These are phyloP conservation scores for Grigorovia transvaalensis DNA, from an alignment of 805 yeast genomes.

Conservation along the genomic window DNA sequence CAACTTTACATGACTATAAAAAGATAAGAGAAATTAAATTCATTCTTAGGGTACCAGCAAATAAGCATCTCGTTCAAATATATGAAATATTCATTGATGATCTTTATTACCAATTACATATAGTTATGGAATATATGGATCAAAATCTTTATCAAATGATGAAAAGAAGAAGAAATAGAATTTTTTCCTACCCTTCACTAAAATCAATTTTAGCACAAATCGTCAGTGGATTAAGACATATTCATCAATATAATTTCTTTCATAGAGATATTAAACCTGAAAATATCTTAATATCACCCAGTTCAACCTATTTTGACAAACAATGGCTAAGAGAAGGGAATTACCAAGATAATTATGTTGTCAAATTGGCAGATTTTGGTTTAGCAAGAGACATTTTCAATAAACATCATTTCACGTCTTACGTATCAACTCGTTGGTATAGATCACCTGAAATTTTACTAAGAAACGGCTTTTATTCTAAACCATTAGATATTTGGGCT, in stretches of 20 bases:
- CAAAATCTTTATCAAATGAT: constrained; percentile 73
- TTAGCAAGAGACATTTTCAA: constrained; percentile 53
- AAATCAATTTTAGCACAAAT: constrained; percentile 63
- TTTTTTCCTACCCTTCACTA: constrained; percentile 48
- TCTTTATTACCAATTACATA: constrained; percentile 48
- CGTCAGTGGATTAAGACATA: constrained; percentile 68
- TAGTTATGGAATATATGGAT: constrained; percentile 83
- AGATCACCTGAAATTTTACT: constrained; percentile 72
- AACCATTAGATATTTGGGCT: constrained; percentile 78
- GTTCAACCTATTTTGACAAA: constrained; percentile 41
- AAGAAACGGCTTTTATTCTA: constrained; percentile 50
- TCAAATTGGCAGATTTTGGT: constrained; percentile 75
- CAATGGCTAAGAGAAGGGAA: constrained; percentile 18
- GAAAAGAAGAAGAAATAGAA: constrained; percentile 43
- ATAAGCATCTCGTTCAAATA: constrained; percentile 60
- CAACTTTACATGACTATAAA: constrained; percentile 44
- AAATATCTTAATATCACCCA: constrained; percentile 63
- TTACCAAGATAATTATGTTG: constrained; percentile 38
- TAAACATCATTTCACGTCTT: constrained; percentile 53
- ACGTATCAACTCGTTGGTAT: constrained; percentile 81
- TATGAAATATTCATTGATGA: constrained; percentile 74
- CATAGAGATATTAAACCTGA: constrained; percentile 95
- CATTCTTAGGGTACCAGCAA: constrained; percentile 57
- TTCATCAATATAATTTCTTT: constrained; percentile 49
- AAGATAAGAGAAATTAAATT: constrained; percentile 59